phyloP scores from a whole-genome alignment of 495 filamentous ascomycete genomes.

The Neurospora sp. region DNA sequence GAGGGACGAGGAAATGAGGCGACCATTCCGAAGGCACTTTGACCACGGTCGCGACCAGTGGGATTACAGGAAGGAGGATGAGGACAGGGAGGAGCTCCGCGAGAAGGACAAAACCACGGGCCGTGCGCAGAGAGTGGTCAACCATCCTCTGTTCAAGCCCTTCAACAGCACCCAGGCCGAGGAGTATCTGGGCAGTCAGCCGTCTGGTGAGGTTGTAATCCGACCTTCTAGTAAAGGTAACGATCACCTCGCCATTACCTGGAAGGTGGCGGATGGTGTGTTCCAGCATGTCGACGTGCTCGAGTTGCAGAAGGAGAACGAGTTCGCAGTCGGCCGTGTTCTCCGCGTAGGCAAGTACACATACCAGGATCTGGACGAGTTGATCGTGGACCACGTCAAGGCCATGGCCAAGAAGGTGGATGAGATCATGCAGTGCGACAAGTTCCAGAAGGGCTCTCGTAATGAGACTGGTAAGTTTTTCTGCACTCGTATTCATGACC shows the following conservation, averaged over 20 bases:
- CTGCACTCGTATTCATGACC: not conserved
- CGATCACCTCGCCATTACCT: conserved; percentile 91
- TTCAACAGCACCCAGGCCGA: conserved; percentile 92
- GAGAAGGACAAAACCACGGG: conserved; percentile 74
- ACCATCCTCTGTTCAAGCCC: conserved; percentile 86
- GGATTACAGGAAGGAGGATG: conserved; percentile 70
- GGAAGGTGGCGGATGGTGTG: conserved; percentile 92
- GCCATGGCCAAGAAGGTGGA: conserved; percentile 97
- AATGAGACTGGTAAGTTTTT: conserved; percentile 67
- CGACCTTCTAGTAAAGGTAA: conserved; percentile 87
- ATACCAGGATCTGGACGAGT: conserved; percentile 91
- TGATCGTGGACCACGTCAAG: conserved; percentile 95
- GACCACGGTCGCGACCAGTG: conserved; percentile 72
- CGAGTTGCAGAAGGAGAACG: conserved; percentile 90
- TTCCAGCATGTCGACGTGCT: conserved; percentile 97
- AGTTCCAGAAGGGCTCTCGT: conserved; percentile 72
- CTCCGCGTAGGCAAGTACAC: conserved; percentile 79
- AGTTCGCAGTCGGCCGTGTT: conserved; percentile 79
- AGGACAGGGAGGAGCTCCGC: conserved; percentile 64
- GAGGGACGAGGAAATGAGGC: conserved; percentile 64
- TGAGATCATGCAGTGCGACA: conserved; percentile 86
- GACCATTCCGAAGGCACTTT: conserved; percentile 51
- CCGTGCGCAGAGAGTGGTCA: conserved; percentile 85
- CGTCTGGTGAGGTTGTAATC: conserved; percentile 83
- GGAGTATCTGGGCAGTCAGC: conserved; percentile 79